Evolutionary conservation across 148 eudicot genomes (phyloP).

Genomic region (Limonium bicolor): DNA sequence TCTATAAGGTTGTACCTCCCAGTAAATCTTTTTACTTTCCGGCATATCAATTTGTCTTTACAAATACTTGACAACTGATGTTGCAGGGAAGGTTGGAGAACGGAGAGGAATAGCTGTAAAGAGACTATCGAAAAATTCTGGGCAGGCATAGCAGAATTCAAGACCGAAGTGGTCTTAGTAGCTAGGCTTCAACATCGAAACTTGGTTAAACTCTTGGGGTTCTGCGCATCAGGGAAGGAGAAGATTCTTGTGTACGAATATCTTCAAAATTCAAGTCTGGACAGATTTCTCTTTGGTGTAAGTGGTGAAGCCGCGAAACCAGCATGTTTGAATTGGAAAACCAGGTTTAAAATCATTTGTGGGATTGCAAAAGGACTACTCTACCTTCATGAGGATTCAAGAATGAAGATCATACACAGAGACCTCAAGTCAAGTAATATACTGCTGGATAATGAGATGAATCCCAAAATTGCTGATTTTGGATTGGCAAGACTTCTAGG

Average conservation of each 20-base stretch:
- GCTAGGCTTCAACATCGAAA: slow-evolving; percentile 23
- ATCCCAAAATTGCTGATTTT: slow-evolving; percentile 49
- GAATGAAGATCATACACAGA: slow-evolving; percentile 41
- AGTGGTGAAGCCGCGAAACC: slow-evolving; percentile 27
- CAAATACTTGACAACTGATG: not conserved
- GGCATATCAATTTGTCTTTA: not conserved
- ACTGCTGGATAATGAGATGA: slow-evolving; percentile 26
- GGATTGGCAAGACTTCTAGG: slow-evolving; percentile 44
- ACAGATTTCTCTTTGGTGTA: slow-evolving; percentile 1
- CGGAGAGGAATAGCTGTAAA: slow-evolving; percentile 16
- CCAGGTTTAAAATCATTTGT: slow-evolving; percentile 31
- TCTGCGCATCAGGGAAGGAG: slow-evolving; percentile 10
- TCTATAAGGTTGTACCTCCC: slow-evolving; percentile 13
- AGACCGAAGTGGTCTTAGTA: slow-evolving; percentile 9
- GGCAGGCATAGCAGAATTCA: slow-evolving; percentile 15
- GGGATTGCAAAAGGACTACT: slow-evolving; percentile 46
- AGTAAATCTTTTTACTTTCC: not conserved
- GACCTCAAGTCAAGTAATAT: slow-evolving; percentile 43
- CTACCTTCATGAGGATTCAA: slow-evolving; percentile 53
- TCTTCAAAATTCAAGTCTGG: slow-evolving; percentile 15
- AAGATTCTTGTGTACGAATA: slow-evolving; percentile 15
- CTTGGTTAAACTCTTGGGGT: slow-evolving; percentile 15
- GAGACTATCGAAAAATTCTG: slow-evolving; percentile 13
- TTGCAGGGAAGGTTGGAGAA: slow-evolving; percentile 10
- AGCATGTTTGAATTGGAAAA: slow-evolving; percentile 27